phyloP scores from a whole-genome alignment of 2,329 filamentous ascomycete species.

The Nigrospora osmanthi region DNA sequence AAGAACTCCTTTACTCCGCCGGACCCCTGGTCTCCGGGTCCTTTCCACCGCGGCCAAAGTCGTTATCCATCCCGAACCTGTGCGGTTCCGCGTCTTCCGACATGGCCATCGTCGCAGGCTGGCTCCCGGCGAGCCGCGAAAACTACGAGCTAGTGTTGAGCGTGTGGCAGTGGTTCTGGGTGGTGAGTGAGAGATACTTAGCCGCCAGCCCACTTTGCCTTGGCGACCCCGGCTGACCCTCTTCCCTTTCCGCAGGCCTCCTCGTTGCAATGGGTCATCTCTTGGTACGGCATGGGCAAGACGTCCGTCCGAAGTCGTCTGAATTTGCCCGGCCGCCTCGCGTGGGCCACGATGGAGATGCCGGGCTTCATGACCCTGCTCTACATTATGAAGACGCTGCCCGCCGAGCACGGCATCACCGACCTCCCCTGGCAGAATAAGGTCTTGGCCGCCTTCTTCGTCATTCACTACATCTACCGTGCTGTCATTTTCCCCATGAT shows the following conservation, averaged over 20 bases:
- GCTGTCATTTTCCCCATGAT: conserved; percentile 75
- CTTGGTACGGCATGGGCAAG: conserved; percentile 89
- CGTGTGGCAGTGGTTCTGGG: background rate
- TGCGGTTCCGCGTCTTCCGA: background rate
- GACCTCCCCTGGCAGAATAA: conserved; percentile 71
- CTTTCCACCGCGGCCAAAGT: background rate
- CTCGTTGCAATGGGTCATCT: conserved; percentile 64
- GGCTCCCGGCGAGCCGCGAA: conserved; percentile 50
- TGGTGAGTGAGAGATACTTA: background rate
- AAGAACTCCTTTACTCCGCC: background rate
- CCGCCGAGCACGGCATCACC: conserved; percentile 45
- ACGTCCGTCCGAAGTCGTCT: conserved; percentile 67
- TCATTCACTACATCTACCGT: conserved; percentile 86
- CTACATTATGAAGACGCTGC: conserved; percentile 69
- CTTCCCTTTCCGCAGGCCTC: conserved; percentile 50
- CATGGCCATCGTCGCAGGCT: conserved; percentile 43
- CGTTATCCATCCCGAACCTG: background rate
- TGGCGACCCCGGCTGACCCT: conserved; percentile 2
- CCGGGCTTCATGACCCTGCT: conserved; percentile 70
- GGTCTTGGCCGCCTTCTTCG: conserved; percentile 63
- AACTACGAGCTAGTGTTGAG: conserved; percentile 37
- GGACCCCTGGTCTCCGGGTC: background rate
- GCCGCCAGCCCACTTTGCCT: background rate
- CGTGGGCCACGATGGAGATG: conserved; percentile 84
- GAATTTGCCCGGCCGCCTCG: conserved; percentile 84